Conservation (phyloP, 1,139 yeast species). For the Hyphopichia burtonii region DNA sequence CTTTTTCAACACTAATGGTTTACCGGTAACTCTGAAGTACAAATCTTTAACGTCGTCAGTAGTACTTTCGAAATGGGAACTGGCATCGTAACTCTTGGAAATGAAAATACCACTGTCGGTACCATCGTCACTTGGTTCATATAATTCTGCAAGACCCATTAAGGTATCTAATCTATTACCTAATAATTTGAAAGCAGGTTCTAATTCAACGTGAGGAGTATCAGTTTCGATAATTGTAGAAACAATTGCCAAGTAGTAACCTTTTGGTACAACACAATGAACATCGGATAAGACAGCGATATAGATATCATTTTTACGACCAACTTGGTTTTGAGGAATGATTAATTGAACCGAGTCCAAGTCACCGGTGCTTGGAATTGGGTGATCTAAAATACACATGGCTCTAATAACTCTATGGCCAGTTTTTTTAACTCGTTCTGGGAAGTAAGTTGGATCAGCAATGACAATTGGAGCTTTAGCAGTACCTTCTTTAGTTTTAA, state of each 20-base stretch:
- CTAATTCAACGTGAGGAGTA: conserved; percentile 87
- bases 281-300: conserved; percentile 87
- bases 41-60: conserved; percentile 96
- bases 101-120: conserved; percentile 73
- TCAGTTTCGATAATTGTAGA: conserved; percentile 95
- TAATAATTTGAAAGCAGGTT: conserved; percentile 89
- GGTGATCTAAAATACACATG: conserved; percentile 89
- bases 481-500: conserved; percentile 84
- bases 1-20: conserved; percentile 82
- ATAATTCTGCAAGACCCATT: conserved; percentile 92
- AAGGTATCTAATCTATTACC: conserved; percentile 81
- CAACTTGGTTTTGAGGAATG: conserved; percentile 94
- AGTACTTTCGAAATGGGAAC: conserved; percentile 93
- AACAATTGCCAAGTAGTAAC: conserved; percentile 87
- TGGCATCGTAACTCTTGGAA: conserved; percentile 88
- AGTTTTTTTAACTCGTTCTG: conserved; percentile 79
- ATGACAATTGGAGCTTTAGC: conserved; percentile 93
- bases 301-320: conserved; percentile 91
- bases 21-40: conserved; percentile 88
- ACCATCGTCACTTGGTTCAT: conserved; percentile 87
- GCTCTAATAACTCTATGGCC: conserved; percentile 92
- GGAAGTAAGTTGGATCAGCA: conserved; percentile 98
- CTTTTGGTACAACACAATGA: conserved; percentile 89
- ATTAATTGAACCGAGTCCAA: conserved; percentile 91
- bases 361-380: conserved; percentile 78